Base-by-base conservation (phyloP, 768 basidiomycete genomes). In the Agaricus subrufescens region DNA sequence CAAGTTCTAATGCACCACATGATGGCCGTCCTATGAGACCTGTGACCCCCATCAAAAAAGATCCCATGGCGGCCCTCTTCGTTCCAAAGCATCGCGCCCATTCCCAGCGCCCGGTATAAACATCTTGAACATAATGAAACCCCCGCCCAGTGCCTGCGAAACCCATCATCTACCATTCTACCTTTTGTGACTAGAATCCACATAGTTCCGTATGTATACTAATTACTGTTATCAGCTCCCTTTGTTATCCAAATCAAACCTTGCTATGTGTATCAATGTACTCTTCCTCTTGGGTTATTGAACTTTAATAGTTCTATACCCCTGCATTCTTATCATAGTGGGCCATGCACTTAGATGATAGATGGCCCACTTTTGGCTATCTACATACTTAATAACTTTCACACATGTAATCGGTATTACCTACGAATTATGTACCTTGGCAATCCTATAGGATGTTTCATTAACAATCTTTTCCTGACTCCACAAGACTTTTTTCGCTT, bases 71-170 rank as follows among this genome's bases (percentile, higher is more conserved):
- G 50, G 70, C 72, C 62, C 65, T 80, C 54, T 91, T 91, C 69
- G 85, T 91, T 68, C 89, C 89, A 51, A 91, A 89, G 69, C 86
- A 84, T 60, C 84, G 86, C 57, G 76, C 82, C 25, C 71, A 82
- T 62, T 82, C 82, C 25, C 83, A 84, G 61, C 75, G 73, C 3
- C 76, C 80, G 44, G 68, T 72, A 59, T 71, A 70, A 59, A 46
- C 53, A 23, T 37, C 43, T 30, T 53, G 38, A 50, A 48, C 48
- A 58, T 37, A 56, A 40, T 53, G 19, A 46, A 43, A 15, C 6
- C n/a, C 14, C 29, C 50, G 46, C 48, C 46, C 60, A 59, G 61
- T 62, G 60, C 62, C 63, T 60, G 47, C 27, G 15, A n/a, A 27
- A 40, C 23, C 19, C 29, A 7, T n/a, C 37, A n/a, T 29, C 14